Conservation (phyloP, 345 rosid genomes). For the Isatis tinctoria region DNA sequence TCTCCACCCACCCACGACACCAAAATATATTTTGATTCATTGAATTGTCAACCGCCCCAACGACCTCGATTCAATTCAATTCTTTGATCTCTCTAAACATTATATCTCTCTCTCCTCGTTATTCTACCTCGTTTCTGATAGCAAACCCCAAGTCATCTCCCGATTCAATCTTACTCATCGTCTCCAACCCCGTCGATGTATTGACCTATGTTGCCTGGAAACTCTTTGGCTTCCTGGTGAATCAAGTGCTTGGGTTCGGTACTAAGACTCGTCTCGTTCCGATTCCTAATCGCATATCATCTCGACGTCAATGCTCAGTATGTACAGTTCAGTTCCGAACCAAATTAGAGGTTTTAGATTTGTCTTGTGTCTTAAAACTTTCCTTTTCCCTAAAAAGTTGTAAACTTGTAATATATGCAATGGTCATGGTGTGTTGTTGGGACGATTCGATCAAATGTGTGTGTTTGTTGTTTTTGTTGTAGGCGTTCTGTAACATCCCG, state of each 20-base stretch:
- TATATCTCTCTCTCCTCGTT: no score
- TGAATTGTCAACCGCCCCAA: no score
- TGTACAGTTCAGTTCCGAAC: constrained; percentile 59
- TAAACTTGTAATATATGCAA: background rate
- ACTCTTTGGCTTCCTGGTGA: constrained; percentile 76
- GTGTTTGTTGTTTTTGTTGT: background rate
- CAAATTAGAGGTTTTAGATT: background rate
- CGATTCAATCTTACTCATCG: constrained; percentile 62
- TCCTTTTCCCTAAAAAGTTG: background rate
- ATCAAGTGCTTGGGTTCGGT: constrained; percentile 81
- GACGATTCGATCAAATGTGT: background rate
- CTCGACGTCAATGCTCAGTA: constrained; percentile 93
- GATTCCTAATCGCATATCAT: constrained; percentile 85
- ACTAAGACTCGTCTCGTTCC: constrained; percentile 87
- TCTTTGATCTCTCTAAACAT: no score
- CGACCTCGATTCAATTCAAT: no score
- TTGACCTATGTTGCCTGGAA: constrained; percentile 89
- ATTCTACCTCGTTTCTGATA: no score
- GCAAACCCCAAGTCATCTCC: constrained; percentile 69
- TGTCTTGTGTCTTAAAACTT: background rate
- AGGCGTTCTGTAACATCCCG: constrained; percentile 84
- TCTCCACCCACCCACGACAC: no score
- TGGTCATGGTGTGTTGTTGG: background rate
- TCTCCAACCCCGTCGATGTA: constrained; percentile 87
- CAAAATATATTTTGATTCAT: no score